A percentile compares a stretch with the other conserved stretches of the same genome.
These are phyloP conservation scores for Penicillium sp. DNA, from an alignment of 2,329 filamentous ascomycete genomes.

Conservation along the genomic window DNA sequence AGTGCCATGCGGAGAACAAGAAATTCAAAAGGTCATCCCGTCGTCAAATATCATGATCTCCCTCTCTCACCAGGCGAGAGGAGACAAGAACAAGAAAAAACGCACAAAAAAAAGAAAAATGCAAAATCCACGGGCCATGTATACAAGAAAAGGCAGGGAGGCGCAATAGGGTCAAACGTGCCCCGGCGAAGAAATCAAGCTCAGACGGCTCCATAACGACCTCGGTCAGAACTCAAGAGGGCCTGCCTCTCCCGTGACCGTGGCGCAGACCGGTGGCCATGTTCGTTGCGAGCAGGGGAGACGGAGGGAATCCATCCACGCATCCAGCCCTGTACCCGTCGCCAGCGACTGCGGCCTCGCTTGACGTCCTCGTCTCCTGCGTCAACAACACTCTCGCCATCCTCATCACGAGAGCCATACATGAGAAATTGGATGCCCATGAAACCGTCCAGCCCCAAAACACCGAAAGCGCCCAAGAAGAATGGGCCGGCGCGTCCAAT, in stretches of 20 bases:
- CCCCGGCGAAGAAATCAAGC: background rate
- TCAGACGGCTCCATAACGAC: conserved; percentile 33
- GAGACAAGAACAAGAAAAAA: no score
- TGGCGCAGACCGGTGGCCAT: conserved; percentile 13
- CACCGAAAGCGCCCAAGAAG: conserved; percentile 60
- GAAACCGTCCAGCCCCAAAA: conserved; percentile 55
- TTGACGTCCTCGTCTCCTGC: conserved; percentile 23
- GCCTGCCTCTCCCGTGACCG: conserved; percentile 25
- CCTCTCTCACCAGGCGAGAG: no score
- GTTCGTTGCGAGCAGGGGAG: conserved; percentile 25
- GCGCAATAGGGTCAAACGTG: no score
- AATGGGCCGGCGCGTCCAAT: conserved; percentile 55
- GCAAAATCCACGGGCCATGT: no score
- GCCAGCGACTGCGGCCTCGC: conserved; percentile 46
- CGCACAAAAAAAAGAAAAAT: no score
- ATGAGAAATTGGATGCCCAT: conserved; percentile 59
- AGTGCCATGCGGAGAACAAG: no score
- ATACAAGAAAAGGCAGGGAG: no score
- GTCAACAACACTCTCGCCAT: conserved; percentile 39
- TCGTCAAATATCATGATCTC: no score
- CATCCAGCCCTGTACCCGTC: conserved; percentile 58
- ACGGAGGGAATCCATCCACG: conserved; percentile 57
- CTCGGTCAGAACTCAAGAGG: conserved; percentile 24
- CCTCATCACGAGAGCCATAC: conserved; percentile 47
- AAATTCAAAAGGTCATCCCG: no score